A percentile compares a stretch with the other conserved stretches of the same genome.
Conservation (phyloP, 192 early-diverging fungal genomes). For the Phycomyces blakesleeanus region DNA sequence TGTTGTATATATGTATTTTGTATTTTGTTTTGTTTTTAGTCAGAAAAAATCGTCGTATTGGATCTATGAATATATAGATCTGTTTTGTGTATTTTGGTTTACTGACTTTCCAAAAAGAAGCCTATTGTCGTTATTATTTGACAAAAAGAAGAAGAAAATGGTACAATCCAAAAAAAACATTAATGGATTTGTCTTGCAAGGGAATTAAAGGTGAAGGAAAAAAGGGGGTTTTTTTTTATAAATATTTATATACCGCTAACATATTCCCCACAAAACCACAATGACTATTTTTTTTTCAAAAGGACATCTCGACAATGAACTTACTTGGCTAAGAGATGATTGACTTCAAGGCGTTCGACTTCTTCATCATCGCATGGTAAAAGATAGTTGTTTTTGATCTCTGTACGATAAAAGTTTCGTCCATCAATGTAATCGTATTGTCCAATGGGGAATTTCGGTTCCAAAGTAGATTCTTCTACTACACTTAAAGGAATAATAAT, state of each 20-base stretch:
- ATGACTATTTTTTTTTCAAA: neutral
- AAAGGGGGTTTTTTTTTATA: neutral
- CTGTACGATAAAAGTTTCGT: constrained; percentile 14
- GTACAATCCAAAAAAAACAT: no score
- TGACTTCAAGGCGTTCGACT: constrained; percentile 30
- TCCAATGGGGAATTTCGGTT: constrained; percentile 23
- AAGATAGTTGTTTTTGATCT: constrained; percentile 8
- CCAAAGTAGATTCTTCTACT: neutral
- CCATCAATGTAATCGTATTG: constrained; percentile 26
- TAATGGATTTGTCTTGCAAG: no score
- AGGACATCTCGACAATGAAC: neutral
- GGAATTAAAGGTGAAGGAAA: no score
- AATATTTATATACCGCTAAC: neutral
- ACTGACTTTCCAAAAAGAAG: neutral
- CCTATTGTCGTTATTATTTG: neutral
- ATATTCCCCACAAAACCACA: no score
- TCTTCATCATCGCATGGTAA: constrained; percentile 36
- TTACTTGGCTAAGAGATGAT: constrained; percentile 14
- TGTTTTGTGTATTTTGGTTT: neutral
- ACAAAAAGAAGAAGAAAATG: neutral
- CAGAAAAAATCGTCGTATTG: no score
- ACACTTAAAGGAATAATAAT: no score
- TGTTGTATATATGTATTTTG: no score
- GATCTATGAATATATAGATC: neutral
- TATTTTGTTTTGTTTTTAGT: no score